Base-by-base conservation (phyloP, 1,139 yeast species). In the Fermentozyma sake region DNA sequence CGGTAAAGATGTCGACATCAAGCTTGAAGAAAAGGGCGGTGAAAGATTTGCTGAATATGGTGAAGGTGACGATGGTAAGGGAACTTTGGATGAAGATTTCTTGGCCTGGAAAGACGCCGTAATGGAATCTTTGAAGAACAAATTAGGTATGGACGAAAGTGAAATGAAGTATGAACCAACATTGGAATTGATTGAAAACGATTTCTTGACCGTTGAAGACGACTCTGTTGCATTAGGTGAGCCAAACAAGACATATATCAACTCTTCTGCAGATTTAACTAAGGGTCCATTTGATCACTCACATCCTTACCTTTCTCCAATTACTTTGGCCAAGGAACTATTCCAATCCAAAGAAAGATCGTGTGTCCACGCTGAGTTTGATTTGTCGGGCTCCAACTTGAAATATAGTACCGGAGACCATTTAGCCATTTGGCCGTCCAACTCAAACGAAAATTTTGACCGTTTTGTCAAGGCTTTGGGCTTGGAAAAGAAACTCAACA, bases 401-500 rank as follows among this genome's bases (percentile, higher is more conserved):
- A 78, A 81, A 48, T 91, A 91, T 56, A 68, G 87, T 28, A 91
- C 98, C 7, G 98, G 98, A 54, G 98, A 91, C 54, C 98, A 91
- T 58, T 63, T 91, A 43, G 97, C 96, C 8, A 65, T 91, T 34
- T 84, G 96, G 94, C 91, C 97, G 21, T 85, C 93, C 22, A 91
- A 91, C 56, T 67, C 94, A 4, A 69, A 80, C 49, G 86, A 79
- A 49, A 78, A 84, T 46, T 79, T 87, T 23, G 68, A 63, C 12
- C 64, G 68, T 22, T 82, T 91, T 44, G 59, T 82, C 37, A 46
- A 62, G 27, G 77, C 84, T 7, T 75, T 89, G 38, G 81, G 75
- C 20, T 66, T 91, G 36, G 47, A 56, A 16, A 67, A 62, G 22
- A 75, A 74, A 43, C 66, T 65, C 35, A 64, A 77, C 32, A 48